Evolutionary conservation across 2,329 filamentous ascomycete species (phyloP).

Genomic region (Lachnellula cervina): DNA sequence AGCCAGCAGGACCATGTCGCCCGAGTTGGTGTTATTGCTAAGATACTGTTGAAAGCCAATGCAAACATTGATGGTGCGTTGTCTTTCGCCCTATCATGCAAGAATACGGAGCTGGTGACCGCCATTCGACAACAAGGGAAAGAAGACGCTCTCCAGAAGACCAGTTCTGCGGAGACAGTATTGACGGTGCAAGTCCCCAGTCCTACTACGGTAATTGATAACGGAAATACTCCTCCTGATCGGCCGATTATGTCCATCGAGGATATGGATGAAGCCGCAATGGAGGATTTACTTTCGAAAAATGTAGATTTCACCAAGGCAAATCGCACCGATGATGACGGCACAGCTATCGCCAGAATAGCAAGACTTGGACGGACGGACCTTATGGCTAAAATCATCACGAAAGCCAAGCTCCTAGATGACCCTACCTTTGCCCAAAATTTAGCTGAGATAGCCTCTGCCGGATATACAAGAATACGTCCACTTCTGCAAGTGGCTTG

Average conservation of each 20-base stretch:
- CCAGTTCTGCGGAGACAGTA: background rate
- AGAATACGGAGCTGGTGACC: background rate
- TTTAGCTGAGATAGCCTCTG: background rate
- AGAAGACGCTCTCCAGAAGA: background rate
- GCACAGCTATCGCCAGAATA: background rate
- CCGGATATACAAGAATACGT: background rate
- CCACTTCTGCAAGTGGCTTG: background rate
- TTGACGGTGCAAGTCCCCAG: background rate
- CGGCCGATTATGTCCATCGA: background rate
- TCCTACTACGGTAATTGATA: background rate
- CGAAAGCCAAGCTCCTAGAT: background rate
- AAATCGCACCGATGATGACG: background rate
- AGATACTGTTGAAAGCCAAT: background rate
- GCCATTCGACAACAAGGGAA: background rate
- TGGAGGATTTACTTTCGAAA: background rate
- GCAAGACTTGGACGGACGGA: background rate
- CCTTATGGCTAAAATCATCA: background rate
- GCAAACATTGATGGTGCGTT: background rate
- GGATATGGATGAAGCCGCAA: background rate
- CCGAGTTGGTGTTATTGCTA: background rate
- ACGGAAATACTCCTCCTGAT: background rate
- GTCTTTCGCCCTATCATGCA: background rate
- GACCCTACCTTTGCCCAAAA: background rate
- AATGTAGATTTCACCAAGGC: background rate
- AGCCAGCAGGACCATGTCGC: background rate